Conservation (phyloP, 805 yeast genomes). For the Yarrowia sp. region DNA sequence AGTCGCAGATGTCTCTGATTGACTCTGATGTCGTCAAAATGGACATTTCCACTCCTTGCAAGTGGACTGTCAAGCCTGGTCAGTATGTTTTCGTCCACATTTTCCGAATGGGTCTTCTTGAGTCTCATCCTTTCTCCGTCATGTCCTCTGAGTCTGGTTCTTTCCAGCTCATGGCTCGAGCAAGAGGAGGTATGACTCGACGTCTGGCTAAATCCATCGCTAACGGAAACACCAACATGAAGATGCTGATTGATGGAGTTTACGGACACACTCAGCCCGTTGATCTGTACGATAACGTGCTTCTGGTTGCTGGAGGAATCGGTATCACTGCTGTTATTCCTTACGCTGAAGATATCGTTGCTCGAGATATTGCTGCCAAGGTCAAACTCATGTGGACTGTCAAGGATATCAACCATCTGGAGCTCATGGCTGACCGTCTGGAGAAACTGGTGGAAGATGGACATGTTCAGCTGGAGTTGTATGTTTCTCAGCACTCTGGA, state of each 20-base stretch:
- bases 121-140: constrained; percentile 67
- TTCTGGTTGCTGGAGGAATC: constrained; percentile 62
- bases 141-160: constrained; percentile 45
- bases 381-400: constrained; percentile 38
- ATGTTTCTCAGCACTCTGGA: constrained; percentile 1
- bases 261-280: constrained; percentile 54
- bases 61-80: constrained; percentile 60
- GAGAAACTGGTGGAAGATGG: constrained; percentile 38
- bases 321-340: constrained; percentile 60
- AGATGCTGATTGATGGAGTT: constrained; percentile 59
- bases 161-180: constrained; percentile 50
- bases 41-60: constrained; percentile 50
- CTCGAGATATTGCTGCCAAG: constrained; percentile 27
- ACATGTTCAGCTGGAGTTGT: constrained; percentile 29
- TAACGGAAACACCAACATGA: constrained; percentile 40
- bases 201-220: constrained; percentile 39
- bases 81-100: constrained; percentile 61
- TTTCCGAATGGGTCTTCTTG: constrained; percentile 51
- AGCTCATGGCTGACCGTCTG: constrained; percentile 32
- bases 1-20: constrained; percentile 44
- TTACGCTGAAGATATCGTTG: constrained; percentile 42
- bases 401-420: constrained; percentile 28
- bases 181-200: constrained; percentile 55
- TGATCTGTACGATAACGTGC: constrained; percentile 47
- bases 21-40: constrained; percentile 51